phyloP scores from a whole-genome alignment of 208 protist genomes.

The Trypanosoma mega region DNA sequence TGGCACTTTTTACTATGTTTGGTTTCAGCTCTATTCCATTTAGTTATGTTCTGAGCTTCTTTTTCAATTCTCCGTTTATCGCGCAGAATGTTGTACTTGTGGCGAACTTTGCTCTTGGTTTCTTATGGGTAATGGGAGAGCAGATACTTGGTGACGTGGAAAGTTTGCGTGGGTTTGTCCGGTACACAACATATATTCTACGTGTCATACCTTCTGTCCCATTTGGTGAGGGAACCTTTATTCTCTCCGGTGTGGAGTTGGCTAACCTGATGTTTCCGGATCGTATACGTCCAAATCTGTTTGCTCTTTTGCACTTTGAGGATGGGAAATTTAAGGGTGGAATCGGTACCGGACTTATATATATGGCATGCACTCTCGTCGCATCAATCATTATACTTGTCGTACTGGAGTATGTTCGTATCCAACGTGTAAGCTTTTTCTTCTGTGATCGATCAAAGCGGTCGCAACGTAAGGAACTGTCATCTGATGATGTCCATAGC shows the following conservation, averaged over 20 bases:
- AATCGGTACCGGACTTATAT: constrained; percentile 69
- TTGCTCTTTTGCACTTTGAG: constrained; percentile 33
- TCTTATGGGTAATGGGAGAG: constrained; percentile 76
- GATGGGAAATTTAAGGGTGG: constrained; percentile 41
- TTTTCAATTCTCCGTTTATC: constrained; percentile 69
- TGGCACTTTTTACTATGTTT: constrained; percentile 74
- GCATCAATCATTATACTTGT: constrained; percentile 50
- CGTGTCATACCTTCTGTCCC: constrained; percentile 68
- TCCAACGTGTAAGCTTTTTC: constrained; percentile 30
- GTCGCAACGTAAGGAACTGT: neutral
- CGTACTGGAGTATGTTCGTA: constrained; percentile 54
- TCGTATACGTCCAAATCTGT: constrained; percentile 36
- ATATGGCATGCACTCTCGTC: constrained; percentile 65
- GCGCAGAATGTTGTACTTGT: constrained; percentile 80
- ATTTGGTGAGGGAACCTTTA: constrained; percentile 77
- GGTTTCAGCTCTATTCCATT: constrained; percentile 65
- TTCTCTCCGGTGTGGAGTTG: constrained; percentile 50
- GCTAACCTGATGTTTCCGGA: constrained; percentile 47
- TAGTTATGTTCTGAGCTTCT: constrained; percentile 78
- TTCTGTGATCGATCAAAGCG: neutral
- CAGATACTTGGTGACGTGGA: constrained; percentile 45
- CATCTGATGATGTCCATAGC: constrained; percentile 18
- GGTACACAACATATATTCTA: constrained; percentile 47
- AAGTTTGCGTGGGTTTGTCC: constrained; percentile 41
- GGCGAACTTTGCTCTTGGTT: constrained; percentile 80